Percentiles rank a stretch among this genome's conserved stretches.
Conservation (phyloP, 345 rosid species). For the Arabidopsis suecica region DNA sequence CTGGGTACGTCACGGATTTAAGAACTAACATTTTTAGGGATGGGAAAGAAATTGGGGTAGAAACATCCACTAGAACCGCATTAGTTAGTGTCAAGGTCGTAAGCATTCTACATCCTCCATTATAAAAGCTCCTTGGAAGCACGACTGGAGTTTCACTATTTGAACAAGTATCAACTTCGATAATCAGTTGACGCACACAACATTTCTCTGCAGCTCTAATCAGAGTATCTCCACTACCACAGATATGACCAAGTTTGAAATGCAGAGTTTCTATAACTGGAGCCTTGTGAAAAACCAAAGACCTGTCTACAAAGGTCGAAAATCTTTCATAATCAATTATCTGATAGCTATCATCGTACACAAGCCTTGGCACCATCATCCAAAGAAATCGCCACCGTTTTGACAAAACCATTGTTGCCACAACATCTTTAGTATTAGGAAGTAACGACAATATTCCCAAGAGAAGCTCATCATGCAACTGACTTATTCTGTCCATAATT, state of each 20-base stretch:
- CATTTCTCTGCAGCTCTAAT: background rate
- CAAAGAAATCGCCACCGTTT: constrained; percentile 8
- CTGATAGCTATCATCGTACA: background rate
- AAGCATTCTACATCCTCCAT: background rate
- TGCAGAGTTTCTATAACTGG: background rate
- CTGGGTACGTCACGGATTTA: background rate
- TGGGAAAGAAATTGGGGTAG: background rate
- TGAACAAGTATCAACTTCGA: background rate
- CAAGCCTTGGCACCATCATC: background rate
- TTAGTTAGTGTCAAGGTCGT: background rate
- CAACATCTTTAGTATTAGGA: background rate
- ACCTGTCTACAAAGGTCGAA: background rate
- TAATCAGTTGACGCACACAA: background rate
- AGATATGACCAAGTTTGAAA: background rate
- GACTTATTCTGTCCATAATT: background rate
- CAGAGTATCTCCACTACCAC: background rate
- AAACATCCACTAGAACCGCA: background rate
- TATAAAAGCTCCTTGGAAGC: background rate
- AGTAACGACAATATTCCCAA: background rate
- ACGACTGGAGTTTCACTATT: background rate
- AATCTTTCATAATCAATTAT: background rate
- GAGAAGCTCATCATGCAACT: background rate
- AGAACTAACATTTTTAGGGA: background rate
- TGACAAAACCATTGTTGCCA: constrained; percentile 5
- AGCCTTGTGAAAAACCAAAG: background rate